phyloP scores from a whole-genome alignment of 805 yeast species.

The Candida takata region DNA sequence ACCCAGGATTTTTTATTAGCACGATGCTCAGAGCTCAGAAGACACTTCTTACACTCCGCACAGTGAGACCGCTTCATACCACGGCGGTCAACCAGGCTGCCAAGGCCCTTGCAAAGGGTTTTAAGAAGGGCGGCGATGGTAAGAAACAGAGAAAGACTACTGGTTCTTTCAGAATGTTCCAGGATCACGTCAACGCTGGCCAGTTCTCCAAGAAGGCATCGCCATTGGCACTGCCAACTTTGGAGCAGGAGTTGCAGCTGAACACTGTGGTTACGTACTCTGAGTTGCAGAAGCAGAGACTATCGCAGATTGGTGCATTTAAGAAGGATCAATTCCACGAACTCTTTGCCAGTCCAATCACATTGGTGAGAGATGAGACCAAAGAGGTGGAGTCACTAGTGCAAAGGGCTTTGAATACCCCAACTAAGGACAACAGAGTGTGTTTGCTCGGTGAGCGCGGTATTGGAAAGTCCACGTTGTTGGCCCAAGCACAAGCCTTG shows the following conservation, averaged over 20 bases:
- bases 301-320: constrained; percentile 55
- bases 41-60: neutral
- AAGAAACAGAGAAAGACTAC: constrained; percentile 13
- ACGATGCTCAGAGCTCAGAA: constrained; percentile 8
- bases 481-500: constrained; percentile 64
- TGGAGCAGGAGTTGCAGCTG: constrained; percentile 12
- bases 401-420: constrained; percentile 23
- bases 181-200: constrained; percentile 21
- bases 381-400: constrained; percentile 33
- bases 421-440: constrained; percentile 39
- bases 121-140: constrained; percentile 11
- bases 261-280: constrained; percentile 35
- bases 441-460: constrained; percentile 67
- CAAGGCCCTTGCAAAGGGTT: constrained; percentile 13
- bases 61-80: constrained; percentile 1
- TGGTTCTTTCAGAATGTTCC: constrained; percentile 16
- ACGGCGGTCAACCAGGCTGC: constrained; percentile 4
- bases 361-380: constrained; percentile 49
- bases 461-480: constrained; percentile 67
- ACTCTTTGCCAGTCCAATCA: constrained; percentile 50
- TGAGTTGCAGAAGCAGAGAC: constrained; percentile 30
- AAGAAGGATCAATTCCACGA: constrained; percentile 65
- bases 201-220: constrained; percentile 24
- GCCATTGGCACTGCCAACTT: constrained; percentile 15
- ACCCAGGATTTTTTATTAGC: too few relatives aligned